Evolutionary conservation across 371 early-diverging fungal genomes (phyloP).

Genomic region (Neoconidiobolus thromboides): DNA sequence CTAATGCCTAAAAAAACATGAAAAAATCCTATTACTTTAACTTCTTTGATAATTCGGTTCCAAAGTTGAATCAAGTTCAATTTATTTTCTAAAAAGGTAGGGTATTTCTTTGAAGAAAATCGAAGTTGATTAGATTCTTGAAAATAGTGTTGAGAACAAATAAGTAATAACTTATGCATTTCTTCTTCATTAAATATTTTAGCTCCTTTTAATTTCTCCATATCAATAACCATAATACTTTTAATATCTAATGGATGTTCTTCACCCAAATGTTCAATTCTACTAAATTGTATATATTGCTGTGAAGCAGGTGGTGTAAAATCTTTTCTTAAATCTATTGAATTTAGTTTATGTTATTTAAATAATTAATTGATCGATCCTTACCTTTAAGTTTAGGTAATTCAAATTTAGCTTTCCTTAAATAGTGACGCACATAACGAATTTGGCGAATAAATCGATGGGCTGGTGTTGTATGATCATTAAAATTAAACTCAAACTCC

Average conservation of each 20-base stretch:
- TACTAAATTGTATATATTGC: neutral
- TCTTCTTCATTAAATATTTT: neutral
- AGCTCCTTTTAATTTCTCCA: neutral
- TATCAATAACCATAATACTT: neutral
- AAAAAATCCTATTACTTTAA: neutral
- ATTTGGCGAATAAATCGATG: neutral
- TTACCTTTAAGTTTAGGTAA: slow-evolving; percentile 1
- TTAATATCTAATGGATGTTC: neutral
- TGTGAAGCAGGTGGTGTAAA: neutral
- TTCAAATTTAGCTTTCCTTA: slow-evolving; percentile 1
- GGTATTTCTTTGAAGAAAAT: neutral
- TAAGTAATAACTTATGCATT: neutral
- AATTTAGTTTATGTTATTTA: neutral
- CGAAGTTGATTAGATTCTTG: neutral
- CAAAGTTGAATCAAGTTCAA: neutral
- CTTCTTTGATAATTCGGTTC: neutral
- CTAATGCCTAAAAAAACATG: neutral
- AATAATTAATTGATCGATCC: neutral
- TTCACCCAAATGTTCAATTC: neutral
- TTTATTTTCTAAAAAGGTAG: neutral
- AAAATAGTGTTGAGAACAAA: neutral
- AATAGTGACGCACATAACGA: neutral
- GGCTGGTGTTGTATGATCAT: neutral
- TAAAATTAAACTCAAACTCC: neutral
- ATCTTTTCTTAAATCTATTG: neutral